phyloP scores from a whole-genome alignment of 306 rosid species.

The Cicer cuneatum region DNA sequence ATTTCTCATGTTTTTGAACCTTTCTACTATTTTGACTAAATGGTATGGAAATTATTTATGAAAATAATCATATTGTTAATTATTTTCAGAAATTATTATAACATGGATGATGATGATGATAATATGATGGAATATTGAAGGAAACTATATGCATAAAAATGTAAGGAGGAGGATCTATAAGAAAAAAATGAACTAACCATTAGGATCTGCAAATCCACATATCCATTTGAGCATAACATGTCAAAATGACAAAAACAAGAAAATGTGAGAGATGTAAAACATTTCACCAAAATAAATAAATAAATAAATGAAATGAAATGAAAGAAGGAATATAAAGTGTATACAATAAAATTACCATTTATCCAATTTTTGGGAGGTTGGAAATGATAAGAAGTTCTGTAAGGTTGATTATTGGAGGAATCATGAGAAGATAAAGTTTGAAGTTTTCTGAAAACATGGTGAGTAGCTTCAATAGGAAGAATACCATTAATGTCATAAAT shows the following conservation, averaged over 20 bases:
- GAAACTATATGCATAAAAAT: not conserved
- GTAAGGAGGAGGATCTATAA: not conserved
- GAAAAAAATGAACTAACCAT: conserved; percentile 62
- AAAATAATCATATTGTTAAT: not conserved
- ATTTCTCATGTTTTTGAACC: not conserved
- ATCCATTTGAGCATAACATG: conserved; percentile 48
- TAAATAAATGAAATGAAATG: not conserved
- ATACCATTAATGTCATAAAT: conserved; percentile 39
- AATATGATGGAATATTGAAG: not conserved
- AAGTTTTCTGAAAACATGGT: conserved; percentile 54
- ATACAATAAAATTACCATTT: conserved; percentile 58
- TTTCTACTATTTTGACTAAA: conserved; percentile 34
- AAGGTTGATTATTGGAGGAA: conserved; percentile 60
- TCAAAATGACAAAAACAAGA: conserved; percentile 41
- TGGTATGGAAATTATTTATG: conserved; percentile 1
- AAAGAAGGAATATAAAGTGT: not conserved
- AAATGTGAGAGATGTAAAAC: conserved; percentile 52
- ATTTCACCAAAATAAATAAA: not conserved
- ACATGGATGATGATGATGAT: not conserved
- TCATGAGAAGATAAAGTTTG: conserved; percentile 39
- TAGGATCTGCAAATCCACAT: conserved; percentile 69
- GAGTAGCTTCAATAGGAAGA: conserved; percentile 60
- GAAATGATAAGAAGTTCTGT: conserved; percentile 87
- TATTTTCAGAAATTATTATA: not conserved
- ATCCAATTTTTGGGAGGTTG: conserved; percentile 96